Evolutionary conservation across 805 yeast genomes (phyloP).

Genomic region (Candida railenensis): DNA sequence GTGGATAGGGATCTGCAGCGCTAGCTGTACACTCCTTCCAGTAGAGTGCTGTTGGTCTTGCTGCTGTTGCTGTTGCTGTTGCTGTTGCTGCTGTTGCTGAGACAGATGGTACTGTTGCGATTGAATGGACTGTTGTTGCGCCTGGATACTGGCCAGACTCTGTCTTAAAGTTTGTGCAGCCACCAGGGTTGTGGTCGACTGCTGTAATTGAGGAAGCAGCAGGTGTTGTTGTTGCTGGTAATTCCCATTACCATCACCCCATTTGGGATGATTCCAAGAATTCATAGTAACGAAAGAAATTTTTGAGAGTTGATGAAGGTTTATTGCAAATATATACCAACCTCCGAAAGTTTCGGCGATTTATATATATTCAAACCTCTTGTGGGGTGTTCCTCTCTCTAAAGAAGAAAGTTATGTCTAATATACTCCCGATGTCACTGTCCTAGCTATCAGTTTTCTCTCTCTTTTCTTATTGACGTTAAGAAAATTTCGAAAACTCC

Average conservation of each 20-base stretch:
- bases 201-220: background rate
- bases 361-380: background rate
- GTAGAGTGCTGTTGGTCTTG: background rate
- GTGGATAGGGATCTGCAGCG: constrained; percentile 2
- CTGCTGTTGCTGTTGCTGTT: background rate
- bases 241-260: constrained; percentile 1
- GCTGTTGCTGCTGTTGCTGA: background rate
- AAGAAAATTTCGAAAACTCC: too few species aligned
- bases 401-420: background rate
- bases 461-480: too few species aligned
- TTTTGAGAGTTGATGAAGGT: background rate
- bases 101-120: background rate
- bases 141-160: background rate
- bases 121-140: background rate
- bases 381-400: background rate
- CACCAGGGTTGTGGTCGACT: background rate
- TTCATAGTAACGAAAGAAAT: constrained; percentile 1
- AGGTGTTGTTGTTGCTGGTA: constrained; percentile 2
- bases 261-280: constrained; percentile 6
- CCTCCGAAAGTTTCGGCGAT: background rate
- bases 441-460: too few species aligned
- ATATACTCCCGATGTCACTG: too few species aligned
- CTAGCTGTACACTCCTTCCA: background rate
- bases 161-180: background rate
- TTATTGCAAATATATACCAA: background rate